phyloP scores from a whole-genome alignment of 805 yeast genomes.

The Grigorovia transvaalensis region DNA sequence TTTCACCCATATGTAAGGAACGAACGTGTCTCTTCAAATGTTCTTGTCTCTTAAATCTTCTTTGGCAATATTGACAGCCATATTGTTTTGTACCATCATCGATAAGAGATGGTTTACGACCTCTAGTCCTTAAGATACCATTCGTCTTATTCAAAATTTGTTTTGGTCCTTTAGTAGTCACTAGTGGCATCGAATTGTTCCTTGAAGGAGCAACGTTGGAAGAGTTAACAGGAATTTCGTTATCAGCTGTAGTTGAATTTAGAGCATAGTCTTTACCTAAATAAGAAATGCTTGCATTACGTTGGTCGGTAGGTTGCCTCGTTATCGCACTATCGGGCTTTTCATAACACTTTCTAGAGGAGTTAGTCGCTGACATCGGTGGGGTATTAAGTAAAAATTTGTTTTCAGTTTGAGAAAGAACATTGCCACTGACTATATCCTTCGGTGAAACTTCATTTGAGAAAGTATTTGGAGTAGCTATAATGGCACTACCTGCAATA shows the following conservation, averaged over 20 bases:
- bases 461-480: neutral
- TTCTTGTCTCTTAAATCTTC: conserved; percentile 64
- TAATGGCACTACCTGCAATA: neutral
- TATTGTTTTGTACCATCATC: conserved; percentile 50
- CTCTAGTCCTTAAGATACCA: conserved; percentile 35
- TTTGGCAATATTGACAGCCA: conserved; percentile 51
- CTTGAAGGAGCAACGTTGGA: neutral
- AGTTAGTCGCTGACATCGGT: neutral
- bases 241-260: neutral
- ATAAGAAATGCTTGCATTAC: neutral
- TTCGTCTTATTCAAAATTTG: conserved; percentile 1
- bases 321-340: neutral
- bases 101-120: conserved; percentile 53
- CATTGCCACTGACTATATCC: neutral
- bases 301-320: neutral
- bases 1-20: conserved; percentile 61
- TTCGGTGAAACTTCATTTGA: neutral
- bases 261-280: neutral
- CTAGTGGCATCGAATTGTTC: neutral
- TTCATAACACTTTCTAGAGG: neutral
- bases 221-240: neutral
- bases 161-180: neutral
- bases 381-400: neutral
- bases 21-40: conserved; percentile 66
- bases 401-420: neutral